Conservation (phyloP, 2,329 filamentous ascomycete genomes). For the Aaosphaeria pasadenensis region DNA sequence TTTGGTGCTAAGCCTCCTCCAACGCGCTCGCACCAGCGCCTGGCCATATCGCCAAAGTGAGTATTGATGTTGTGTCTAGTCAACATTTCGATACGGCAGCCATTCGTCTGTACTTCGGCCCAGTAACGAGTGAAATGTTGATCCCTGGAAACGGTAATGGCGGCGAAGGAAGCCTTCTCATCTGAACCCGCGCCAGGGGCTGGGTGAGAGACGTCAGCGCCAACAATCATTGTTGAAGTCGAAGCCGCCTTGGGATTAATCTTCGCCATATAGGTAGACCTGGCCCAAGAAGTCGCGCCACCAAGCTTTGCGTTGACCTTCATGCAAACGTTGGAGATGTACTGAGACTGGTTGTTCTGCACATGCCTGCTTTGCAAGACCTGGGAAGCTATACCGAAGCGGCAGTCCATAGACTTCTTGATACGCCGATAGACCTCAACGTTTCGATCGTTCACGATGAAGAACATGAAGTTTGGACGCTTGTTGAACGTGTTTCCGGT, state of each 20-base stretch:
- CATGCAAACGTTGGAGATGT: constrained; percentile 91
- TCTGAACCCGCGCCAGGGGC: constrained; percentile 53
- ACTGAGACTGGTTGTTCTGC: constrained; percentile 69
- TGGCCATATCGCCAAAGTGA: constrained; percentile 64
- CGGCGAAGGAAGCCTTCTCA: constrained; percentile 70
- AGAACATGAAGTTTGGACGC: constrained; percentile 73
- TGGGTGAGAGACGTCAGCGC: constrained; percentile 85
- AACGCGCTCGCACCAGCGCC: constrained; percentile 60
- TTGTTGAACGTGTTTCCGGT: constrained; percentile 53
- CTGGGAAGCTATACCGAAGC: constrained; percentile 80
- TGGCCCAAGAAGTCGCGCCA: constrained; percentile 64
- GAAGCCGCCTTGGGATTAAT: constrained; percentile 12
- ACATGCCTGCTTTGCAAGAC: constrained; percentile 73
- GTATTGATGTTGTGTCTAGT: constrained; percentile 61
- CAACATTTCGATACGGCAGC: constrained; percentile 77
- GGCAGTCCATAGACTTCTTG: constrained; percentile 86
- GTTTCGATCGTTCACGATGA: constrained; percentile 71
- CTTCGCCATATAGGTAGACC: constrained; percentile 35
- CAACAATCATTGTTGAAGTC: constrained; percentile 74
- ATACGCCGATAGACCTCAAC: constrained; percentile 73
- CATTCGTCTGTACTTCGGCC: constrained; percentile 79
- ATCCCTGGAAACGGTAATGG: constrained; percentile 80
- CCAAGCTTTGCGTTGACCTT: constrained; percentile 97
- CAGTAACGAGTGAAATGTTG: constrained; percentile 68
- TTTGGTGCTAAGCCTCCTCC: constrained; percentile 57